Base-by-base conservation (phyloP, 1,139 yeast genomes). In the Candida gigantensis region DNA sequence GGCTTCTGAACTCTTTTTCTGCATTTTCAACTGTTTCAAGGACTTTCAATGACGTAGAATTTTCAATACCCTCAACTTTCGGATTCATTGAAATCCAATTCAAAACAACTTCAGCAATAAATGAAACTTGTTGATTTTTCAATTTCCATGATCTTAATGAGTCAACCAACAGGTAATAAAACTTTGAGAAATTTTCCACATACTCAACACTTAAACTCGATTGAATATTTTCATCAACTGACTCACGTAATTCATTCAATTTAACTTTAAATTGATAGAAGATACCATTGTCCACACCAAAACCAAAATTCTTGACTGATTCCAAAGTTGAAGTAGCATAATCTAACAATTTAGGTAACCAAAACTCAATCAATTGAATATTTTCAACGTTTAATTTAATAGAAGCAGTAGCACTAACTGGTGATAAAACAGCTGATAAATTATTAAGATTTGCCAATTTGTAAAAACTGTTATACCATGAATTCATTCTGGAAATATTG, bases 321-420 rank as follows among this genome's bases (percentile, higher is more conserved):
- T 49, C 55, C 3, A 54, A 30, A 5, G 70, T 54, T 6, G 66
- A 54, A 13, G 62, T 52, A 1, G 80, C 76, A 53, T 72, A 78
- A 19, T 73, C 77, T 20, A 81, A 40, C 6, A 82, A 46, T 20
- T 58, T 61, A 25, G 83, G 80, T 14, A 80, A 47, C 77, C 79
- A 75, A 9, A 47, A 38, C 14, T 58, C 15, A 4, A 56, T 34
- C 7, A 35, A 33, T 14, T 42, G 43, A 21, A 62, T 53, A 9
- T 39, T 38, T 1, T 35, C 37, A 32, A 64, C 32, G 34, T 55
- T 61, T 11, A 37, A 30, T 5, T 45, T 41, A 6, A 51, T 37
- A 0, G 68, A 57, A 2, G 40, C 47, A 7, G 47, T 34, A 1
- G 41, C 15, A 2, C 61, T 49, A 2, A 57, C 55, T 36, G 52